A percentile compares a stretch with the other conserved stretches of the same genome.
Conservation (phyloP, 2,329 filamentous ascomycete species). For the Neopestalotiopsis sp. region DNA sequence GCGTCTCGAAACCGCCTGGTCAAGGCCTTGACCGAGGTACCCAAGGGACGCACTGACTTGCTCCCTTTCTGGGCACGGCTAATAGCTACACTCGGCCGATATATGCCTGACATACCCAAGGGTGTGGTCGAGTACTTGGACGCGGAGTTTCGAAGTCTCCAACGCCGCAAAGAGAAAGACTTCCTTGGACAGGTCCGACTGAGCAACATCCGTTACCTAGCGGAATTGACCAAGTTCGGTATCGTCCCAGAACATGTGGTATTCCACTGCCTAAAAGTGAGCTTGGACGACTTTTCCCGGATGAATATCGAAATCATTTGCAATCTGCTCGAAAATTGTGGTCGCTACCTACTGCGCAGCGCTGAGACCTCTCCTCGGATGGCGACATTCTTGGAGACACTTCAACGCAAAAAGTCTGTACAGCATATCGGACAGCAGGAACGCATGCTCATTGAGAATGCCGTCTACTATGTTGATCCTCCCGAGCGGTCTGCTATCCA, state of each 20-base stretch:
- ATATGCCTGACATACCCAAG: slow-evolving; percentile 93
- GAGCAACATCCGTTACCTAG: slow-evolving; percentile 95
- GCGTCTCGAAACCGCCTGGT: slow-evolving; percentile 93
- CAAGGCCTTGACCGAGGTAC: slow-evolving; percentile 92
- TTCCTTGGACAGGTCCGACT: slow-evolving; percentile 93
- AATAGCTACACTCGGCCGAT: slow-evolving; percentile 89
- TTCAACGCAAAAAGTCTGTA: slow-evolving; percentile 94
- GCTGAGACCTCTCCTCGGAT: slow-evolving; percentile 92
- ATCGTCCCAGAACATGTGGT: slow-evolving; percentile 98
- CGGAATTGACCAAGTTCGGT: slow-evolving; percentile 96
- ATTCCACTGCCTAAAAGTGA: slow-evolving; percentile 97
- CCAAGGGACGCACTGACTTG: slow-evolving; percentile 90
- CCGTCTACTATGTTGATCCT: slow-evolving; percentile 96
- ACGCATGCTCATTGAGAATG: slow-evolving; percentile 97
- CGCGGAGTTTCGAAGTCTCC: slow-evolving; percentile 94
- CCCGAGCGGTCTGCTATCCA: slow-evolving; percentile 92
- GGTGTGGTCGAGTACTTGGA: slow-evolving; percentile 91
- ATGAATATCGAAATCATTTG: slow-evolving; percentile 99
- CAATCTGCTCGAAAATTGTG: slow-evolving; percentile 94
- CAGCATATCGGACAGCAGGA: slow-evolving; percentile 96
- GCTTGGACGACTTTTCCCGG: slow-evolving; percentile 93
- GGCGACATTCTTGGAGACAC: slow-evolving; percentile 89
- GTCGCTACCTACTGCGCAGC: slow-evolving; percentile 89
- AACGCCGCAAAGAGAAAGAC: slow-evolving; percentile 96
- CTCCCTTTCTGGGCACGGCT: slow-evolving; percentile 91